A percentile compares a stretch with the other conserved stretches of the same genome.
phyloP scores from a whole-genome alignment of 345 rosid genomes.

The Bretschneidera sinensis region DNA sequence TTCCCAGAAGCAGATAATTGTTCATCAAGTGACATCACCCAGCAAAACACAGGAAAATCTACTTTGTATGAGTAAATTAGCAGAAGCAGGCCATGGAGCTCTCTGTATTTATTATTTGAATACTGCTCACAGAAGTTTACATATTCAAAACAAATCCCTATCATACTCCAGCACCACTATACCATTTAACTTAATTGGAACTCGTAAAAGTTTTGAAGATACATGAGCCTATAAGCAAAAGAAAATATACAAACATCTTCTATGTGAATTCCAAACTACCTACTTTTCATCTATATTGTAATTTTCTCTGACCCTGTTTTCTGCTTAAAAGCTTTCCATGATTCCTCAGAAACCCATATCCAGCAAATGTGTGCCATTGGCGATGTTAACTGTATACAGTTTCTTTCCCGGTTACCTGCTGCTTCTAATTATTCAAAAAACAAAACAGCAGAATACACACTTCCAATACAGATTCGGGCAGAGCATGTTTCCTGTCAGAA shows the following conservation, averaged over 20 bases:
- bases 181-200: no score
- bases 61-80: no score
- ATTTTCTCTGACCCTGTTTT: conserved; percentile 13
- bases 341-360: conserved; percentile 3
- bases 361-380: neutral
- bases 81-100: no score
- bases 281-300: neutral
- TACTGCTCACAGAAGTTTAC: neutral
- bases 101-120: no score
- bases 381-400: conserved; percentile 3
- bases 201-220: neutral
- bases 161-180: no score
- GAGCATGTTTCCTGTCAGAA: conserved; percentile 9
- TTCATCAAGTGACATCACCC: no score
- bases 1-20: no score
- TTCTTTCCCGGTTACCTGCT: conserved; percentile 15
- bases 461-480: neutral
- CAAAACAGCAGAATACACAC: conserved; percentile 10
- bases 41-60: no score
- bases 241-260: conserved; percentile 18
- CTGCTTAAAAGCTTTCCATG: conserved; percentile 17
- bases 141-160: neutral
- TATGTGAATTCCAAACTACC: conserved; percentile 21
- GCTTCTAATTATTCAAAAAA: conserved; percentile 16
- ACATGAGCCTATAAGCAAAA: neutral